Conservation (phyloP, 2,329 filamentous ascomycete species). For the Diaporthe citri region DNA sequence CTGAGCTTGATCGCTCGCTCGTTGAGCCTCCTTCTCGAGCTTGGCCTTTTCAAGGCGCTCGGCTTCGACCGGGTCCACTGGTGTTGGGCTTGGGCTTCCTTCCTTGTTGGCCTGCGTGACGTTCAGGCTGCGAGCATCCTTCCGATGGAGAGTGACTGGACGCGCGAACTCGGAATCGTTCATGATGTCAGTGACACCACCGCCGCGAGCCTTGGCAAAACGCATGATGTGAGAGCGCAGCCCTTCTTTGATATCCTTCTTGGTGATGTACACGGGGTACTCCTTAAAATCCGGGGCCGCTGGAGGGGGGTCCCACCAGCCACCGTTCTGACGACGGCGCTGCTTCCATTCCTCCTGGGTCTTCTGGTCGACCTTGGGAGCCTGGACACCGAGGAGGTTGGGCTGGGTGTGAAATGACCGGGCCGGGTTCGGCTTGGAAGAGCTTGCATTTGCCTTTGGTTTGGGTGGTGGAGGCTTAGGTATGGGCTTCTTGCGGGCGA, state of each 20-base stretch:
- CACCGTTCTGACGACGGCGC: slow-evolving; percentile 62
- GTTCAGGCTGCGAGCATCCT: slow-evolving; percentile 81
- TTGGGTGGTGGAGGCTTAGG: slow-evolving; percentile 50
- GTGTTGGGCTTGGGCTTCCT: slow-evolving; percentile 55
- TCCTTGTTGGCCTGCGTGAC: slow-evolving; percentile 74
- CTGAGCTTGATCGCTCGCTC: slow-evolving; percentile 88
- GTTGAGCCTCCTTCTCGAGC: slow-evolving; percentile 86
- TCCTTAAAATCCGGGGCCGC: slow-evolving; percentile 61
- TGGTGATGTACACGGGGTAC: slow-evolving; percentile 83
- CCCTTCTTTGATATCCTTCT: slow-evolving; percentile 81
- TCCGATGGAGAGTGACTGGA: slow-evolving; percentile 88
- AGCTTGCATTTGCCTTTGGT: slow-evolving; percentile 46
- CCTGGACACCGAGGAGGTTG: slow-evolving; percentile 42
- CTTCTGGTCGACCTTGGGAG: slow-evolving; percentile 44
- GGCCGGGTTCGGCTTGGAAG: slow-evolving; percentile 43
- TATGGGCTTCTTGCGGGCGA: slow-evolving; percentile 68
- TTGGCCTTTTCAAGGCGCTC: slow-evolving; percentile 77
- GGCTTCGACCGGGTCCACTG: slow-evolving; percentile 68
- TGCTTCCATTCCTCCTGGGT: slow-evolving; percentile 54
- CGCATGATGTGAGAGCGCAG: slow-evolving; percentile 90
- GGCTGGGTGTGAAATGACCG: slow-evolving; percentile 37
- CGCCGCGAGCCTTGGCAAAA: slow-evolving; percentile 72
- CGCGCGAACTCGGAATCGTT: slow-evolving; percentile 85
- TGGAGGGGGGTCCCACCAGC: slow-evolving; percentile 69
- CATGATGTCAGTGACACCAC: slow-evolving; percentile 71